These are phyloP conservation scores for Paracamarosporium sp. DNA, from an alignment of 2,329 filamentous ascomycete genomes.

Conservation along the genomic window DNA sequence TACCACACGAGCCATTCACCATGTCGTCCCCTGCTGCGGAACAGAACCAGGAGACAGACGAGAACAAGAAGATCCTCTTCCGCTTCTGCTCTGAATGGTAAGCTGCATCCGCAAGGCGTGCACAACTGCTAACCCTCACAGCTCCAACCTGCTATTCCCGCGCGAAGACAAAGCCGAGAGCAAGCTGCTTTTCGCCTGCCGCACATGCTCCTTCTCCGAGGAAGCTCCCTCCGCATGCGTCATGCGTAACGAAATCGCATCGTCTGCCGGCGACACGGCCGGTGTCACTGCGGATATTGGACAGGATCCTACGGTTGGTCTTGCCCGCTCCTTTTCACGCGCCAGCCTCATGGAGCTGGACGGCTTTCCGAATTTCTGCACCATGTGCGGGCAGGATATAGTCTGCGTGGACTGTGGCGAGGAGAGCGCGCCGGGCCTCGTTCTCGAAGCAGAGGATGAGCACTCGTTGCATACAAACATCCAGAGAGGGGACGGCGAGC, in stretches of 20 bases:
- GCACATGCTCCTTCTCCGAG: conserved; percentile 92
- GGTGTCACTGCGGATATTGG: conserved; percentile 97
- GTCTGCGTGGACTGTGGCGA: conserved; percentile 60
- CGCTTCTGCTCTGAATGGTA: conserved; percentile 97
- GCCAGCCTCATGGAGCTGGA: conserved; percentile 28
- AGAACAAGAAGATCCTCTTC: conserved; percentile 76
- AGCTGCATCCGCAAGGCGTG: conserved; percentile 21
- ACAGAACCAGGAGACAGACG: conserved; percentile 49
- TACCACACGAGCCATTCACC: conserved; percentile 6
- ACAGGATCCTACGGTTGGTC: conserved; percentile 97
- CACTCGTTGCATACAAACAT: conserved; percentile 28
- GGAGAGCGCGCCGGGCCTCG: conserved; percentile 51
- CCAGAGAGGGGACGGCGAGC: conserved; percentile 36
- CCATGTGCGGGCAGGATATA: conserved; percentile 64
- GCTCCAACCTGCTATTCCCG: conserved; percentile 96
- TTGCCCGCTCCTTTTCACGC: conserved; percentile 40
- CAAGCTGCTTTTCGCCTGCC: conserved; percentile 92
- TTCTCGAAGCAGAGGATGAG: conserved; percentile 53
- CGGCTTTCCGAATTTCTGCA: conserved; percentile 59
- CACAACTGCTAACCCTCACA: conserved; percentile 40
- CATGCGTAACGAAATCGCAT: conserved; percentile 93
- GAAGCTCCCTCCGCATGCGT: conserved; percentile 87
- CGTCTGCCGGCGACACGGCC: conserved; percentile 89
- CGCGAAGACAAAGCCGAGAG: conserved; percentile 88
- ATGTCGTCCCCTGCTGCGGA: conserved; percentile 48